Base-by-base conservation (phyloP, 1,284 basidiomycete genomes). In the Schizopora paradoxa region DNA sequence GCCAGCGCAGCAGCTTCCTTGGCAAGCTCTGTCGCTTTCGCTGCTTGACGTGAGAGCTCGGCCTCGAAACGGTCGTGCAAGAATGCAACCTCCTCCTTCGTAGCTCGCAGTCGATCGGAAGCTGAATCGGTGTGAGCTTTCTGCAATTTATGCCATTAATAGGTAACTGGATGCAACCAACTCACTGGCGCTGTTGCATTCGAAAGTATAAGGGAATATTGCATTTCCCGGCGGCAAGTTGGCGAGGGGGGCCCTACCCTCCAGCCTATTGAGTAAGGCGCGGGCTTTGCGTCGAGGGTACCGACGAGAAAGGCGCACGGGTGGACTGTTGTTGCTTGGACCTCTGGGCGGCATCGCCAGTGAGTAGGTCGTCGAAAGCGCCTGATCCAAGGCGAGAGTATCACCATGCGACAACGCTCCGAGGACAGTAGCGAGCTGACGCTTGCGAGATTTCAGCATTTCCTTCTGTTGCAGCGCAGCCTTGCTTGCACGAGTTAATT, bases 401-500 rank as follows among this genome's bases (percentile, higher is more conserved):
- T 85, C 79, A 6, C 75, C 76, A 53, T 76, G 71, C 6, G 80
- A 73, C 41, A 82, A 59, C 14, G 77, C 74, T 28, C 78, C 81
- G 28, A 88, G 69, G 14, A 84, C 79, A 3, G 76, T 72, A 4
- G 76, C 76, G 37, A 89, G 66, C 63, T 85, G 82, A 41, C 79
- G 69, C 58, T 82, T 86, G 52, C 85, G 66, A 43, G 64, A 71
- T 59, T 73, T 79, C 52, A 88, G 66, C 58, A 82, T 66, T 54
- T 87, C 83, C 61, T 89, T 89, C 57, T 82, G 77, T 63, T 79
- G 76, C 56, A 88, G 61, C 6, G 82, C 83, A 3, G 81, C 83
- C 22, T 78, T 61, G 36, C 83, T 83, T 28, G 76, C 79, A 8
- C 69, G 68, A 14, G 73, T 72, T 35, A 83, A 63, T 62, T 72